phyloP scores from a whole-genome alignment of 139 green algal genomes.

The Trebouxia sp. region DNA sequence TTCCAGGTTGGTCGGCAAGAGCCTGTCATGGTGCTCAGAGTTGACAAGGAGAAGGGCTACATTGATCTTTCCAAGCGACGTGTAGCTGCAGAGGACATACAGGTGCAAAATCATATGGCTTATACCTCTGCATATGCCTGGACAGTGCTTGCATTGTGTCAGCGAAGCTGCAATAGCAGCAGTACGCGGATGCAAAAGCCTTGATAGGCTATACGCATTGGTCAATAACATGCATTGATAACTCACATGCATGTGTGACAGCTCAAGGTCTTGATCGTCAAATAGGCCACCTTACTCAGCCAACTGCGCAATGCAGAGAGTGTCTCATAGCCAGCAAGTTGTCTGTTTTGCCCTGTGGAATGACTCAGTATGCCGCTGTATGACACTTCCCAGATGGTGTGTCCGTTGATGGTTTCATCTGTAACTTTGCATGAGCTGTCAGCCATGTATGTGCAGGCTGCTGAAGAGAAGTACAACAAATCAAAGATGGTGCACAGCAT shows the following conservation, averaged over 20 bases:
- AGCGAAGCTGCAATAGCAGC: background rate
- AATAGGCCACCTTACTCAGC: too few species aligned
- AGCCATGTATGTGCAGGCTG: slow-evolving; percentile 50
- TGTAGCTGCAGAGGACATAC: slow-evolving; percentile 94
- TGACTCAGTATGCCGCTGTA: too few species aligned
- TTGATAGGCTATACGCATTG: too few species aligned
- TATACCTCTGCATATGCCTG: background rate
- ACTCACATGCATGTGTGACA: too few species aligned
- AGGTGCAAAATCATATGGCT: slow-evolving; percentile 2
- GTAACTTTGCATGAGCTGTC: background rate
- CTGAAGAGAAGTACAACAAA: slow-evolving; percentile 95
- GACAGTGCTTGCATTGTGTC: background rate
- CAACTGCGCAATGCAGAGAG: too few species aligned
- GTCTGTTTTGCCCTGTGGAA: too few species aligned
- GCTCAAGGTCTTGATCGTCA: too few species aligned
- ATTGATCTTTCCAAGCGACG: slow-evolving; percentile 98
- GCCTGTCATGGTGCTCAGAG: slow-evolving; percentile 99
- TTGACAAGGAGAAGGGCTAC: slow-evolving; percentile 99
- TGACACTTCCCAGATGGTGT: too few species aligned
- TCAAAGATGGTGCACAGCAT: slow-evolving; percentile 99
- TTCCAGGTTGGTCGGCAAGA: slow-evolving; percentile 91
- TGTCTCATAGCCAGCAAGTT: too few species aligned
- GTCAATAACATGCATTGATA: too few species aligned
- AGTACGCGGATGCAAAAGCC: too few species aligned
- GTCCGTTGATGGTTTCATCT: too few species aligned